Evolutionary conservation across 1,284 basidiomycete species (phyloP), one percentile per base, ranked within the genome.

Genomic region (Apiotrichum laibachii): DNA sequence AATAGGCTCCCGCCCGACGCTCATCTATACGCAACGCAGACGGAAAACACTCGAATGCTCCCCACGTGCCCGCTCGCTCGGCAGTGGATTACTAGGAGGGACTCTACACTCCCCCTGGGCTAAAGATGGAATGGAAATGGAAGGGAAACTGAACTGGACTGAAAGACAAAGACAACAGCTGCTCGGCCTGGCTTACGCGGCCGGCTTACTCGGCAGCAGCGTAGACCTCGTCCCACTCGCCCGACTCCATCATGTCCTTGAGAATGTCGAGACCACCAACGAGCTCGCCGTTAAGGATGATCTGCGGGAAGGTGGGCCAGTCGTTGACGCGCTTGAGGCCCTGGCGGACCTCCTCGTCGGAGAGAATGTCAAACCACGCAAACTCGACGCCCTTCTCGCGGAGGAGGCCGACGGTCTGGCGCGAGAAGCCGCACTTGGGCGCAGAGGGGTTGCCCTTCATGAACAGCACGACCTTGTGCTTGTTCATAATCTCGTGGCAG

Each of bases 371-470:
- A 71, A 88, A 89, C 75, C 83, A 82, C n/a, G 82, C 80, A 77
- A 86, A 89, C 64, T 84, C 81, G 53, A 88, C 81, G 11, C 80
- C 80, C 65, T 87, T 82, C 59, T 85, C 83, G 45, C 82, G 75
- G 57, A 89, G 77, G 33, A 89, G 76, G 15, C 80, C 84, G 52
- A 88, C 86, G 15, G 86, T 87, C 77, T 86, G 83, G 44, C 87
- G 81, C 51, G 85, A 87, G 78, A 89, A 89, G 11, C 88, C 96
- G 68, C 95, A 95, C 62, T 90, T 86, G 2, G 92, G 96, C 31
- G 83, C 82, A 49, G 88, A 85, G 0, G 91, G 90, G 64, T 86
- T 88, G 22, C 95, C 96, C 80, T 99, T 99, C 94, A 99, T 99
- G 84, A 99, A 98, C 58, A 99, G 79, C 57, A 99, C 78, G 56